Conservation (phyloP, 2,329 filamentous ascomycete species). For the Lojkania enalia region DNA sequence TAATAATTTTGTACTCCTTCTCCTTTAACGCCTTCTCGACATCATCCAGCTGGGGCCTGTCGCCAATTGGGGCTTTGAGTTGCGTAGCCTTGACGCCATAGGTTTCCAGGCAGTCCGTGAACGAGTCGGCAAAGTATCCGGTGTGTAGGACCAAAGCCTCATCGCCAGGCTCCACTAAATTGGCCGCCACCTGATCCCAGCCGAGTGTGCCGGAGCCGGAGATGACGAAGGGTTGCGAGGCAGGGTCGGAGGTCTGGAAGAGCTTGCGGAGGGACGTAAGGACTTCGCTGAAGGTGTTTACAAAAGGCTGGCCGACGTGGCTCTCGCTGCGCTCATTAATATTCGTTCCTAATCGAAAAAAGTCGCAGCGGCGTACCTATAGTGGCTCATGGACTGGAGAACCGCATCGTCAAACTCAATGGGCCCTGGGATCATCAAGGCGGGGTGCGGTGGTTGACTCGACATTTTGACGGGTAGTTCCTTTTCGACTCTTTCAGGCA, state of each 20-base stretch:
- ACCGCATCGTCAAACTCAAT: constrained; percentile 99
- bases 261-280: constrained; percentile 86
- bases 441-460: constrained; percentile 62
- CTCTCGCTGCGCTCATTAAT: constrained; percentile 68
- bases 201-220: constrained; percentile 93
- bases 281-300: constrained; percentile 84
- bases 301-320: constrained; percentile 87
- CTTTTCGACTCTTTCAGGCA: constrained; percentile 10
- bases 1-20: constrained; percentile 92
- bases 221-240: constrained; percentile 88
- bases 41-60: constrained; percentile 81
- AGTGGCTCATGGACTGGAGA: constrained; percentile 91
- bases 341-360: background rate
- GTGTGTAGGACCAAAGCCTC: constrained; percentile 91
- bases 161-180: constrained; percentile 86
- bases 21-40: constrained; percentile 85
- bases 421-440: constrained; percentile 92
- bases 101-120: constrained; percentile 86
- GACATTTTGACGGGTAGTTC: constrained; percentile 54
- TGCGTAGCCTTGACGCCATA: constrained; percentile 92
- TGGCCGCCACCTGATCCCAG: constrained; percentile 95
- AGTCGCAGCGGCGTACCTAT: constrained; percentile 61
- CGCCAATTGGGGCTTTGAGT: constrained; percentile 85
- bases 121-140: constrained; percentile 95
- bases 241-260: constrained; percentile 83